Percentiles rank a stretch among this genome's conserved stretches.
These are phyloP conservation scores for Xerocomellus intermedius DNA, from an alignment of 768 basidiomycete species.

Conservation along the genomic window DNA sequence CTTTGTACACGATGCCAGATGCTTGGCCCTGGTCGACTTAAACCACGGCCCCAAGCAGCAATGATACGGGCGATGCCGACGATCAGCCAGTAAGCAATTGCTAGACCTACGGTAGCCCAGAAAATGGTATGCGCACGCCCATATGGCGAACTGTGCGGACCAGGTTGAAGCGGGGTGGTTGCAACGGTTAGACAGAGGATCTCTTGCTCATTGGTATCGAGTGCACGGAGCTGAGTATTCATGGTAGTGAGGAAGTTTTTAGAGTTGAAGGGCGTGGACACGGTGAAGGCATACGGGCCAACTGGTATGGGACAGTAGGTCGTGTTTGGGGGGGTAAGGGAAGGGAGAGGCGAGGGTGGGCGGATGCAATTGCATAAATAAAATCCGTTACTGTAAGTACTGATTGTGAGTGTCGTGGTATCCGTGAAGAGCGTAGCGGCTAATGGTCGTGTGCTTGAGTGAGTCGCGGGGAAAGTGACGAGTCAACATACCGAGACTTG, in stretches of 20 bases:
- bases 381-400: constrained; percentile 64
- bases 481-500: constrained; percentile 58
- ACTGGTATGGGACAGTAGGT: constrained; percentile 74
- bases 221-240: constrained; percentile 78
- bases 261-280: constrained; percentile 63
- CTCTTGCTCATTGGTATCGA: constrained; percentile 82
- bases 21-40: constrained; percentile 52
- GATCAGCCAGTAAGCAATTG: constrained; percentile 79
- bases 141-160: constrained; percentile 54
- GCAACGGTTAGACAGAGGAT: constrained; percentile 78
- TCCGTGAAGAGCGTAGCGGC: constrained; percentile 86
- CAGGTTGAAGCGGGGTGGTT: constrained; percentile 73
- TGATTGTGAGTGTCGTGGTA: constrained; percentile 76
- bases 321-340: constrained; percentile 33
- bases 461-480: neutral
- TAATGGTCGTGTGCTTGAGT: constrained; percentile 10
- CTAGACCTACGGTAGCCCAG: constrained; percentile 71
- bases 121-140: constrained; percentile 67
- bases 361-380: constrained; percentile 79
- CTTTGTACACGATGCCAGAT: constrained; percentile 75
- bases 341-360: constrained; percentile 70
- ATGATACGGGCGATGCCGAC: constrained; percentile 76
- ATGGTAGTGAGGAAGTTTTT: constrained; percentile 80
- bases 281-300: constrained; percentile 80
- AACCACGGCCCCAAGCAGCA: constrained; percentile 82